A percentile compares a stretch with the other conserved stretches of the same genome.
Evolutionary conservation across 2,329 filamentous ascomycete species (phyloP).

Genomic region (Basipetospora chlamydospora): DNA sequence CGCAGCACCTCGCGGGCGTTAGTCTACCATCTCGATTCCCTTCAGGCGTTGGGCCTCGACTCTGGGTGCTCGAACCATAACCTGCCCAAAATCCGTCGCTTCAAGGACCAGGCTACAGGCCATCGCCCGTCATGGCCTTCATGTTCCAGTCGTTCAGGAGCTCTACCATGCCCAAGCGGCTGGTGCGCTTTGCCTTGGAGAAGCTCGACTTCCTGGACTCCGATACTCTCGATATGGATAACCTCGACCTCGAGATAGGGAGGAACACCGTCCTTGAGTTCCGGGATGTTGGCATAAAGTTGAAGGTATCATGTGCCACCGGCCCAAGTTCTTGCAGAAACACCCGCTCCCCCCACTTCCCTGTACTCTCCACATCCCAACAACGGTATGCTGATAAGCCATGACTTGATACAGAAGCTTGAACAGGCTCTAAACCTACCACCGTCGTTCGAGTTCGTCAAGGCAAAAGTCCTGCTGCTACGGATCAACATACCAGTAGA

Average conservation of each 20-base stretch:
- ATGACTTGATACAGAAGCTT: conserved; percentile 51
- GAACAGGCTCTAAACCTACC: conserved; percentile 62
- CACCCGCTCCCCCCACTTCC: too few species aligned
- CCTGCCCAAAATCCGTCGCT: too few species aligned
- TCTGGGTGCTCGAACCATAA: too few species aligned
- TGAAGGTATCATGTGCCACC: conserved; percentile 43
- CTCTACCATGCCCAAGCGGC: conserved; percentile 73
- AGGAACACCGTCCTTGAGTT: conserved; percentile 74
- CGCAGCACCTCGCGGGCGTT: too few species aligned
- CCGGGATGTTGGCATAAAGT: conserved; percentile 67
- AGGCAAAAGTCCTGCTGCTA: conserved; percentile 61
- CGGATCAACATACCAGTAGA: conserved; percentile 77
- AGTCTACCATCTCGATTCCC: too few species aligned
- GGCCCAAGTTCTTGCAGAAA: conserved; percentile 1
- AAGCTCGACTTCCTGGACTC: conserved; percentile 78
- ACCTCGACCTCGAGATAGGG: conserved; percentile 71
- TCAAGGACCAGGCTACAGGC: too few species aligned
- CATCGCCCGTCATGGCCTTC: conserved; percentile 48
- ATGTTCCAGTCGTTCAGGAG: conserved; percentile 51
- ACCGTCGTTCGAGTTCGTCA: conserved; percentile 51
- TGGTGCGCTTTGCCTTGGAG: conserved; percentile 74
- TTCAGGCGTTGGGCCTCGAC: too few species aligned
- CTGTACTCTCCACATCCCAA: too few species aligned
- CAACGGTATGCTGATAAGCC: too few species aligned
- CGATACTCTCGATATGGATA: conserved; percentile 72